Percentiles rank a stretch among this genome's conserved stretches.
Evolutionary conservation across 257 asterid species (phyloP).

Genomic region (Ilex aquifolium): DNA sequence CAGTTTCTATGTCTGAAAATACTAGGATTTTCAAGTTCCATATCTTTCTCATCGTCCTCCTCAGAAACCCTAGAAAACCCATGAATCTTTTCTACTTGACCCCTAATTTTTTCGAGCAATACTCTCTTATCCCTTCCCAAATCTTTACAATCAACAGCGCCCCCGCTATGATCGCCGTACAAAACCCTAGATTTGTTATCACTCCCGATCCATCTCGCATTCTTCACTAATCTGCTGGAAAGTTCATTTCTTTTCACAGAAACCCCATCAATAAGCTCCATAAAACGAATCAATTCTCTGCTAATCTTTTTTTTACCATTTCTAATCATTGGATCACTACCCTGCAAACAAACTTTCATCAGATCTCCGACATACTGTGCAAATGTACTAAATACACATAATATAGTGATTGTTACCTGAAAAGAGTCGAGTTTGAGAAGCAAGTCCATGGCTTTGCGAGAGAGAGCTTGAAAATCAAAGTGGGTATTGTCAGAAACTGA

Average conservation of each 20-base stretch:
- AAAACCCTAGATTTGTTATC: constrained; percentile 28
- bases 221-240: constrained; percentile 31
- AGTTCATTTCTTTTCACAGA: constrained; percentile 23
- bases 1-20: background rate
- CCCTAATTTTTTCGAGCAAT: constrained; percentile 24
- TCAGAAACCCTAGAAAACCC: constrained; percentile 19
- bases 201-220: constrained; percentile 22
- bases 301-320: constrained; percentile 58
- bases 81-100: constrained; percentile 39
- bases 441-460: constrained; percentile 41
- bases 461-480: constrained; percentile 34
- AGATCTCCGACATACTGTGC: too few species aligned
- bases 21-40: constrained; percentile 19
- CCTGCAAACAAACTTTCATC: constrained; percentile 35
- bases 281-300: constrained; percentile 43
- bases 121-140: constrained; percentile 17
- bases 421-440: constrained; percentile 55
- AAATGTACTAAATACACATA: too few species aligned
- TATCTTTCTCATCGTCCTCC: constrained; percentile 33
- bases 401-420: constrained; percentile 32
- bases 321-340: constrained; percentile 77
- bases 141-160: constrained; percentile 14
- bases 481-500: constrained; percentile 31
- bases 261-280: constrained; percentile 49
- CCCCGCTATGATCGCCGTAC: constrained; percentile 13